These are phyloP conservation scores for Auricularia auricula-judae DNA, from an alignment of 768 basidiomycete species.

Conservation along the genomic window DNA sequence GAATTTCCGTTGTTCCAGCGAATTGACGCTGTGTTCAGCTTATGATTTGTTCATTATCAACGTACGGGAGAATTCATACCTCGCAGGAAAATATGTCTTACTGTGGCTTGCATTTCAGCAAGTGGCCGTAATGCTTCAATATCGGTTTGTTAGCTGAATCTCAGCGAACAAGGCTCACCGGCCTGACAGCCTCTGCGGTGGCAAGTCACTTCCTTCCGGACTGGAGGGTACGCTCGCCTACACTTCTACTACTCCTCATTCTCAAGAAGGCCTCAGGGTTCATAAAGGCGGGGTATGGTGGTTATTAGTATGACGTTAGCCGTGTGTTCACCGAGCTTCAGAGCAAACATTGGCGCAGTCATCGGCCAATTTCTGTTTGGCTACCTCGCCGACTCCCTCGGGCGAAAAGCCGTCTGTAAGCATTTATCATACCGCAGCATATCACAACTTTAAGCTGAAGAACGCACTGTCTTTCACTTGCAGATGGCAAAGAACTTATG, in stretches of 20 bases:
- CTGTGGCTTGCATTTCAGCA: constrained; percentile 27
- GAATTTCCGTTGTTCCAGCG: neutral
- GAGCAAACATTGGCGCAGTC: constrained; percentile 61
- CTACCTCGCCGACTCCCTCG: constrained; percentile 53
- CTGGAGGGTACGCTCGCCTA: constrained; percentile 57
- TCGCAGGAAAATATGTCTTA: neutral
- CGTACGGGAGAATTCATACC: constrained; percentile 21
- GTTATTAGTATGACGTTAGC: neutral
- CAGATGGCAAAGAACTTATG: constrained; percentile 72
- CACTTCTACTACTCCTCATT: constrained; percentile 8
- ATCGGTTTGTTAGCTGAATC: no score
- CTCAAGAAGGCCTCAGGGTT: neutral
- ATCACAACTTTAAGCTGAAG: no score
- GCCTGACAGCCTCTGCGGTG: constrained; percentile 32
- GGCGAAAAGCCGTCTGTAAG: constrained; percentile 58
- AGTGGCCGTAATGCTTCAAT: constrained; percentile 58
- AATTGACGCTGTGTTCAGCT: constrained; percentile 25
- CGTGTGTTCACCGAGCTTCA: neutral
- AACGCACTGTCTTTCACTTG: neutral
- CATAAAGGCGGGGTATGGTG: neutral
- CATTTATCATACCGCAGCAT: neutral
- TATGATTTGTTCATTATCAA: constrained; percentile 68
- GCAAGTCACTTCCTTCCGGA: constrained; percentile 36
- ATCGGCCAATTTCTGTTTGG: constrained; percentile 56
- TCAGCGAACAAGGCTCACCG: no score